A percentile compares a stretch with the other conserved stretches of the same genome.
phyloP scores from a whole-genome alignment of 805 yeast species.

The Saturnispora quitensis region DNA sequence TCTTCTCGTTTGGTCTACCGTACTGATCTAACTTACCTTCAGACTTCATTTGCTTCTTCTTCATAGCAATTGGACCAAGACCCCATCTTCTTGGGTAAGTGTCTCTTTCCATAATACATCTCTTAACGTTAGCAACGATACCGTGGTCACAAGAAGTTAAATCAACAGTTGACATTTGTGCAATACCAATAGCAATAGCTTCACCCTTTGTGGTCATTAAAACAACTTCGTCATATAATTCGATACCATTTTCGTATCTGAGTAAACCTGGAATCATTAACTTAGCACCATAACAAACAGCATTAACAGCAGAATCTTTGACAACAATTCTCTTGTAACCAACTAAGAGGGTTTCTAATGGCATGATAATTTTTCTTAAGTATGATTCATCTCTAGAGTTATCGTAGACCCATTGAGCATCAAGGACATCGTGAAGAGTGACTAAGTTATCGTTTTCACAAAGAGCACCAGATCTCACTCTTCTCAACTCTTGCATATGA shows the following conservation, averaged over 20 bases:
- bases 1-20: constrained; percentile 88
- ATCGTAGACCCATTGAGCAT: constrained; percentile 97
- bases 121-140: constrained; percentile 95
- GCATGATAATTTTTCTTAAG: constrained; percentile 87
- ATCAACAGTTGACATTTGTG: constrained; percentile 98
- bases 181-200: constrained; percentile 96
- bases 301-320: constrained; percentile 88
- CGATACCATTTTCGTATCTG: constrained; percentile 96
- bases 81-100: constrained; percentile 99
- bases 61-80: constrained; percentile 94
- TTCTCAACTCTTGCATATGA: constrained; percentile 99
- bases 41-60: constrained; percentile 96
- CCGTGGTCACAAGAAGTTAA: constrained; percentile 97
- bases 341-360: constrained; percentile 84
- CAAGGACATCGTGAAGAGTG: constrained; percentile 93
- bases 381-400: constrained; percentile 95
- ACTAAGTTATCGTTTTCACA: constrained; percentile 86
- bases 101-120: constrained; percentile 99
- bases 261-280: constrained; percentile 97
- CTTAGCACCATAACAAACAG: constrained; percentile 98
- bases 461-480: constrained; percentile 96
- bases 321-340: constrained; percentile 96
- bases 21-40: constrained; percentile 95
- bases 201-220: constrained; percentile 98
- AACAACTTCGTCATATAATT: constrained; percentile 94